Percentiles rank a stretch among this genome's conserved stretches.
These are phyloP conservation scores for Blastobotrys persicus DNA, from an alignment of 1,139 yeast genomes.

Conservation along the genomic window DNA sequence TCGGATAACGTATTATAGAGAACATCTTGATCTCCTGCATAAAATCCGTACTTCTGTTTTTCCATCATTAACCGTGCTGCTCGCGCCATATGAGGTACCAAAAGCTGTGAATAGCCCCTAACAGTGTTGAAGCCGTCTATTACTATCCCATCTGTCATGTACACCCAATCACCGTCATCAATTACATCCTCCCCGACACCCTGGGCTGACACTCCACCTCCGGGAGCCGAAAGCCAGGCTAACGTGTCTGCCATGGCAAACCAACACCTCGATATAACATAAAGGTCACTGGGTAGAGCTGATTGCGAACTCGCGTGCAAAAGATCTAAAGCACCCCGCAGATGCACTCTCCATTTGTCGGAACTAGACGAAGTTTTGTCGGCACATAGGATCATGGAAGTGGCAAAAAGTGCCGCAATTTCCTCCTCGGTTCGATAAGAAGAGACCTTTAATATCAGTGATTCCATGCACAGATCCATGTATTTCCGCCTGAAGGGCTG, in stretches of 20 bases:
- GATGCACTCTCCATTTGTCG: slow-evolving; percentile 32
- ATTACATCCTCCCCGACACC: slow-evolving; percentile 8
- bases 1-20: slow-evolving; percentile 11
- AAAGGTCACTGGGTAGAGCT: slow-evolving; percentile 15
- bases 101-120: slow-evolving; percentile 20
- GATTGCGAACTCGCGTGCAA: slow-evolving; percentile 15
- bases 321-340: slow-evolving; percentile 30
- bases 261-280: slow-evolving; percentile 21
- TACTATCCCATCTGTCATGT: slow-evolving; percentile 18
- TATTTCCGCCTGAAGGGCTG: slow-evolving; percentile 21
- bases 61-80: slow-evolving; percentile 15
- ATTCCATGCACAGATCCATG: slow-evolving; percentile 24
- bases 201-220: slow-evolving; percentile 21
- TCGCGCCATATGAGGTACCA: slow-evolving; percentile 19
- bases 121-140: slow-evolving; percentile 25
- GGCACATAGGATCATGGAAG: slow-evolving; percentile 30
- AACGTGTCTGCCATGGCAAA: slow-evolving; percentile 23
- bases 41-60: slow-evolving; percentile 4
- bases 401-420: slow-evolving; percentile 22
- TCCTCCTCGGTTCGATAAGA: slow-evolving; percentile 17
- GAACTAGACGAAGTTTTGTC: slow-evolving; percentile 30
- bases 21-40: slow-evolving; percentile 10
- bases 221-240: slow-evolving; percentile 27
- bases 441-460: slow-evolving; percentile 19
- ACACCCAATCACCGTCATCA: slow-evolving; percentile 19